Base-by-base conservation (phyloP, 2,329 filamentous ascomycete genomes). In the Waltergamsia citrina region DNA sequence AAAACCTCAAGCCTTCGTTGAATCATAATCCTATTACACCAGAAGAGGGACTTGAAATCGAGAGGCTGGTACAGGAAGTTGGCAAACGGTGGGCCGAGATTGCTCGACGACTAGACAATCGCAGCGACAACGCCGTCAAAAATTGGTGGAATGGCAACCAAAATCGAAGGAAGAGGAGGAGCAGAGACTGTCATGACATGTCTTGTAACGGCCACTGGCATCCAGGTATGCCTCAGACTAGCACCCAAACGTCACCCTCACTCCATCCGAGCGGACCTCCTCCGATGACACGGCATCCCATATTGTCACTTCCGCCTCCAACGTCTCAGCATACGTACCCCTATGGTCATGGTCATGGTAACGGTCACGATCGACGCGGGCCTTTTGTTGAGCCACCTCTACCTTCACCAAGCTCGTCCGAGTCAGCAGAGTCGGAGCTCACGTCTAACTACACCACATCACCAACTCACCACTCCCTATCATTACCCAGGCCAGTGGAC, bases 81-180 rank as follows among this genome's bases (percentile, higher is more conserved):
- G 87, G 87, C 41, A 90, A 87, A 64, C 77, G 83, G 37, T 95
- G 88, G 88, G 88, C 88, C 3, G 86, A 95, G 53, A 95, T 95
- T 51, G 85, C 88, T 29, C 74, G 88, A 44, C 70, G 77, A 29
- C 70, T 95, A 15, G 72, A 81, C 35, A 86, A 86, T 43, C 81
- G 88, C 50, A 94, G 87, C 56, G 88, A 95, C 64, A 95, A 95
- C 51, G 83, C 85, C 19, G 85, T 95, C 42, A 95, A 95, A 74
- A 95, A 95, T 59, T 95, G 87, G 86, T 94, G 85, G 85, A 94
- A 94, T 53, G 87, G 88, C 32, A 85, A 81, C 53, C 83, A 88
- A 71, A 94, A 94, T 62, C 77, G 87, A 49, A 23, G 35, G 17
- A 33, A 15, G 33, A 29, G 24, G 19, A 15, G 18, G 9, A 21